Evolutionary conservation across 345 rosid species (phyloP), one percentile per base, ranked within the genome.

Genomic region (Rhodamnia argentea): DNA sequence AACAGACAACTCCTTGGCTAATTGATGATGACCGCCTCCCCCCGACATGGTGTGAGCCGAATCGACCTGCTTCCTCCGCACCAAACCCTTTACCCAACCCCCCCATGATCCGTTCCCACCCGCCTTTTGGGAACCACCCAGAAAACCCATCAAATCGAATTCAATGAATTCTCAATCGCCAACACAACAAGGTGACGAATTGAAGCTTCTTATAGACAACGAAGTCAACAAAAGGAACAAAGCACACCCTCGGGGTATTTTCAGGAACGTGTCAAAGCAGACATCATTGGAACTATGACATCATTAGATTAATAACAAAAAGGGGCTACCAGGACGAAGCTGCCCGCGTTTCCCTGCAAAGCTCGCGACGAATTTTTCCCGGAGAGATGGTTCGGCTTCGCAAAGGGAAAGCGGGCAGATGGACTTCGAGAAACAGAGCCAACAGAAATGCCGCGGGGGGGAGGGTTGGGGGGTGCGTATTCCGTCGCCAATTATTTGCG

Each of bases 61-160:
- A 90, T 95, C 98, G 86, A 95, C 96, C 89, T 93, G 95, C 89
- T 95, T 95, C 87, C 98, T 93, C 91, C 98, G 91, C 27, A 92
- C 87, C 87, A 95, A 84, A 87, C 93, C 88, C 62, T 87, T 92
- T 32, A 91, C 87, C 14, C 89, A 55, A 60, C 91, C 91, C 94
- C 94, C 92, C 53, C 91, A 89, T 89, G 86, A 84, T 42, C 92
- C 93, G 29, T 87, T 88, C 82, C 85, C 86, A 54, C 92, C 92
- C 84, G 86, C 87, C 81, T 85, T 87, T 88, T 90, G 89, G 76
- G 93, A 90, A 88, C 91, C 94, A 62, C 84, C 91, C 89, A 86
- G 82, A 86, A 93, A 60, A 82, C 96, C 95, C 98, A 93, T 94
- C 54, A 56, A 82, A 40, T 54, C 83, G 18, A 27, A 13, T 16